A percentile compares a stretch with the other conserved stretches of the same genome.
Conservation (phyloP, 306 rosid genomes). For the Lathyrus tuberosus region DNA sequence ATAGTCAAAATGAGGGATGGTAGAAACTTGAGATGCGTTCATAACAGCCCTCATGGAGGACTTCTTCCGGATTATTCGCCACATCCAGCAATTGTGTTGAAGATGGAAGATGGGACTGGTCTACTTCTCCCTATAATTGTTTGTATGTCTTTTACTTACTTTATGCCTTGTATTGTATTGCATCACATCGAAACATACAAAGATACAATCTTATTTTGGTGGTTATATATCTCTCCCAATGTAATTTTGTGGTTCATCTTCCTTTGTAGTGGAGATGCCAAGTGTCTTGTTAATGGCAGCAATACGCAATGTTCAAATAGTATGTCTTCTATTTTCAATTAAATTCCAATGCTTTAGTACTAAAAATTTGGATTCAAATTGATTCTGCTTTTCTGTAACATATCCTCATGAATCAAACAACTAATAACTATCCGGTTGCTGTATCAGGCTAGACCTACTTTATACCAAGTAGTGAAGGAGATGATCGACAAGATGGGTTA, state of each 20-base stretch:
- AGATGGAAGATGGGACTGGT: conserved; percentile 98
- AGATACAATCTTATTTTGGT: conserved; percentile 8
- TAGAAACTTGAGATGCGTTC: conserved; percentile 81
- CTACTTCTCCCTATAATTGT: conserved; percentile 98
- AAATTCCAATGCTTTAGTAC: neutral
- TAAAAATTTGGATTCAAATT: neutral
- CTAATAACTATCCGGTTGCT: conserved; percentile 38
- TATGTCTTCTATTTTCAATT: conserved; percentile 47
- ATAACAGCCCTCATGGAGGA: conserved; percentile 97
- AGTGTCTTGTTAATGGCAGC: conserved; percentile 94
- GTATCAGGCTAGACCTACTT: conserved; percentile 92
- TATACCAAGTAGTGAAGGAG: conserved; percentile 95
- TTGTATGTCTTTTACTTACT: conserved; percentile 63
- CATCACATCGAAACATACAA: too few relatives aligned
- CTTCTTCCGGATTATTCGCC: conserved; percentile 97
- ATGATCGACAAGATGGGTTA: conserved; percentile 98
- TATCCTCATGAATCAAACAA: conserved; percentile 20
- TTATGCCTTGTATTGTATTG: neutral
- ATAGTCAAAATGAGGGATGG: conserved; percentile 97
- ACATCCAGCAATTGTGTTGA: conserved; percentile 96
- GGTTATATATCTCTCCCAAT: conserved; percentile 12
- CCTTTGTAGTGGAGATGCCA: conserved; percentile 93
- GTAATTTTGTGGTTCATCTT: conserved; percentile 44
- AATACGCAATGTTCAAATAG: conserved; percentile 92
- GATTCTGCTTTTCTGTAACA: conserved; percentile 33